These are phyloP conservation scores for Scleromitrula shiraiana DNA, from an alignment of 2,329 filamentous ascomycete species.

Conservation along the genomic window DNA sequence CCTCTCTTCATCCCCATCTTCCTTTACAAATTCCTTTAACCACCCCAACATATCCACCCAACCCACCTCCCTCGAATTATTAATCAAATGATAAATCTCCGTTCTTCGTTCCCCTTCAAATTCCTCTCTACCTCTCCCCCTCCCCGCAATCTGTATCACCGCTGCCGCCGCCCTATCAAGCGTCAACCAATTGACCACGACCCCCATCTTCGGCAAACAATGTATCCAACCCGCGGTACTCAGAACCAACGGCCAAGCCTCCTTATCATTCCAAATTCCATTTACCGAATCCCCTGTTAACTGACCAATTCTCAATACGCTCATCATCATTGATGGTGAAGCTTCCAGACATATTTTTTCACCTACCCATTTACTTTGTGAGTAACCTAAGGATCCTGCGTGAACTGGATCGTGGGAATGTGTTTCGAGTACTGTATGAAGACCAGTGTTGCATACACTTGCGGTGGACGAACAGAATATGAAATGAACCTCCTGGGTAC, in stretches of 20 bases:
- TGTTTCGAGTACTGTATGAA: conserved; percentile 11
- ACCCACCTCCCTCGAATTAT: conserved; percentile 24
- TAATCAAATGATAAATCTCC: conserved; percentile 45
- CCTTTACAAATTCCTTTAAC: neutral
- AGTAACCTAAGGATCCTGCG: conserved; percentile 45
- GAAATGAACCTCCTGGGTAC: conserved; percentile 26
- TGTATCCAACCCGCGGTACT: conserved; percentile 32
- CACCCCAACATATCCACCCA: neutral
- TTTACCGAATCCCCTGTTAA: conserved; percentile 36
- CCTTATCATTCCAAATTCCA: conserved; percentile 40
- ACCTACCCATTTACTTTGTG: conserved; percentile 50
- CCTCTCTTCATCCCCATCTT: neutral
- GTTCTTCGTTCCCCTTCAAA: no score
- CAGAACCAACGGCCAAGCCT: conserved; percentile 43
- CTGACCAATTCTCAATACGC: conserved; percentile 32
- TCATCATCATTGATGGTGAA: conserved; percentile 10
- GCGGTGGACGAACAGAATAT: conserved; percentile 47
- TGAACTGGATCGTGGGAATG: conserved; percentile 12
- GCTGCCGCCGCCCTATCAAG: conserved; percentile 37
- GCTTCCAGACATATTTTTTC: conserved; percentile 43
- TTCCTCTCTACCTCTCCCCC: no score
- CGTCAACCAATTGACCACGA: conserved; percentile 35
- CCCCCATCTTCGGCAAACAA: conserved; percentile 34
- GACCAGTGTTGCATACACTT: conserved; percentile 29
- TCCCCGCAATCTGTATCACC: conserved; percentile 33